These are phyloP conservation scores for Neoascochyta sp. DNA, from an alignment of 2,329 filamentous ascomycete species.

Conservation along the genomic window DNA sequence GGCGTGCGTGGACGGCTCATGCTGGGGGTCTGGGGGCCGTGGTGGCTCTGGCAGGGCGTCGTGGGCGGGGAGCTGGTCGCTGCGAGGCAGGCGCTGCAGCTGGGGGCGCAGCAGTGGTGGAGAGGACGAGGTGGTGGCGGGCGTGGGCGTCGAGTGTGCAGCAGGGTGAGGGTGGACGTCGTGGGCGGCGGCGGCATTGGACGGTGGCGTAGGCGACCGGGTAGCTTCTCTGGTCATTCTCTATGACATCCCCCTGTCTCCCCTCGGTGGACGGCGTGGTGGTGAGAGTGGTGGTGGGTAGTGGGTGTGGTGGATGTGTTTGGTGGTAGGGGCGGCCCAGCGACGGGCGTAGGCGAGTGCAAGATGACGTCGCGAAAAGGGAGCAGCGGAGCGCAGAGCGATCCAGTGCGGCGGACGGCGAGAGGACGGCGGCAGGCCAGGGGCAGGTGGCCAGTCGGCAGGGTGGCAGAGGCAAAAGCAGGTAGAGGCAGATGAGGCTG, in stretches of 20 bases:
- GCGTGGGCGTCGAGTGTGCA: not conserved
- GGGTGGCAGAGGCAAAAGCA: too few species aligned
- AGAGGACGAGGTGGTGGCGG: constrained; percentile 5
- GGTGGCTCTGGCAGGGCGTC: constrained; percentile 2
- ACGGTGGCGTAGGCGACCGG: constrained; percentile 3
- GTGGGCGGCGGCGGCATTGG: constrained; percentile 4
- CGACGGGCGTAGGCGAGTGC: not conserved
- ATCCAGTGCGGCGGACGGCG: too few species aligned
- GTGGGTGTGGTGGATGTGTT: not conserved
- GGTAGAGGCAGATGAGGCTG: too few species aligned
- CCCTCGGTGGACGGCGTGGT: too few species aligned
- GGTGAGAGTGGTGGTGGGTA: too few species aligned
- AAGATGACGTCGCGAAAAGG: too few species aligned
- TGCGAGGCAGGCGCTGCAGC: constrained; percentile 21
- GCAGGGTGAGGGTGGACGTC: not conserved
- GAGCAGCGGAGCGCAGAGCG: too few species aligned
- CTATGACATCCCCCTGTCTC: constrained; percentile 8
- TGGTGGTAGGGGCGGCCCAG: not conserved
- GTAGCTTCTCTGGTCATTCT: constrained; percentile 10
- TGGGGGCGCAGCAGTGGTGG: constrained; percentile 17
- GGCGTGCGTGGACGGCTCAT: constrained; percentile 5
- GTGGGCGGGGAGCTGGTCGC: constrained; percentile 3
- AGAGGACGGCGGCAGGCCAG: too few species aligned
- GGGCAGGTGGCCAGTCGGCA: too few species aligned
- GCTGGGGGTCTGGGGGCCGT: not conserved